Base-by-base conservation (phyloP, 164 flowering plant species). In the Malania oleifera region DNA sequence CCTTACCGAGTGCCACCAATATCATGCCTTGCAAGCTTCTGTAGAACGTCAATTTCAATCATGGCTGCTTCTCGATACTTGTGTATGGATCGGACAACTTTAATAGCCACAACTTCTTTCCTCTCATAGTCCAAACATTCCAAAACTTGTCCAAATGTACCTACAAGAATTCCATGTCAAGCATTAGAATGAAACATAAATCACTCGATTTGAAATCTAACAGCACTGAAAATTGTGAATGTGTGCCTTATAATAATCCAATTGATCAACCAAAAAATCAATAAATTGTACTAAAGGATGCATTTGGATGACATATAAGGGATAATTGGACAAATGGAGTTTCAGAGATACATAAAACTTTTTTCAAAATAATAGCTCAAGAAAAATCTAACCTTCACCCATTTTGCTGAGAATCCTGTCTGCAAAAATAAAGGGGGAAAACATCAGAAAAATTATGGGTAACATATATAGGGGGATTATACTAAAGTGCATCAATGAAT, bases 51-150 rank as follows among this genome's bases (percentile, higher is more conserved):
- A 62, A 92, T 82, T 67, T 92, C 98, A 70, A 89, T 89, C 95
- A 89, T 80, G 46, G 98, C 98, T 53, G 96, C 98, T 61, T 92
- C 96, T 22, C 98, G 89, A 57, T 92, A 92, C 73, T 89, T 92
- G 41, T 74, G 74, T 43, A 82, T 83, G 27, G 89, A 80, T 7
- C 98, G 92, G 9, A 92, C 82, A 60, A 92, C 72, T 82, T 92
- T 92, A 41, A 92, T 82, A 17, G 98, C 98, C 55, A 92, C 98
- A 54, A 77, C 39, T 63, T 92, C 96, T 56, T 77, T 79, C 67
- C 61, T 84, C 64, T 87, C 91, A 67, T 75, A 71, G 70, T 92
- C 98, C 71, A 78, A 77, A 64, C 98, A 92, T 75, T 92, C 98
- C 65, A 92, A 67, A 15, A 92, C 98, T 73, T 82, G 93, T 39